These are phyloP conservation scores for Eucalyptus tenuipes DNA, from an alignment of 345 rosid species.

Conservation along the genomic window DNA sequence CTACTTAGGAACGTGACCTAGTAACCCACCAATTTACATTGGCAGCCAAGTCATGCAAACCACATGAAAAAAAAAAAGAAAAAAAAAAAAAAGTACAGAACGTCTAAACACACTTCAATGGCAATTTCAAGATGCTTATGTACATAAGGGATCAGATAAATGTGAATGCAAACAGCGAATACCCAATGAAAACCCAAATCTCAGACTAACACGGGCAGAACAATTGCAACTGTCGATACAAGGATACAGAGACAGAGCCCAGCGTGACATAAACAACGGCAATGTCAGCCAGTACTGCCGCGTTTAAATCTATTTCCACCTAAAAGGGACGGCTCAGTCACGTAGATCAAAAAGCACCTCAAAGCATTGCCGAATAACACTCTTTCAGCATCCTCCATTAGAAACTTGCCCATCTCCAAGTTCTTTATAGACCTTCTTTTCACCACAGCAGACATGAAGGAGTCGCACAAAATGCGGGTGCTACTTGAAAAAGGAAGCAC, in stretches of 20 bases:
- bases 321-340: background rate
- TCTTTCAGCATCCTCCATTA: background rate
- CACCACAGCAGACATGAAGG: background rate
- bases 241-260: background rate
- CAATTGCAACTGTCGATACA: background rate
- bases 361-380: background rate
- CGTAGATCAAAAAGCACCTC: background rate
- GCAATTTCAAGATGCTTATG: background rate
- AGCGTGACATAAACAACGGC: background rate
- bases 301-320: background rate
- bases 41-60: background rate
- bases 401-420: background rate
- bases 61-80: background rate
- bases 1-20: background rate
- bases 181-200: background rate
- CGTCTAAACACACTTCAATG: background rate
- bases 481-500: background rate
- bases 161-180: background rate
- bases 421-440: background rate
- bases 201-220: background rate
- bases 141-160: background rate
- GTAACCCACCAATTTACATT: background rate
- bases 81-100: background rate
- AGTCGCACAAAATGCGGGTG: background rate
- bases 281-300: background rate